Percentiles rank a stretch among this genome's conserved stretches.
Evolutionary conservation across 2,329 filamentous ascomycete species (phyloP).

Genomic region (Trichophyton mentagrophytes): DNA sequence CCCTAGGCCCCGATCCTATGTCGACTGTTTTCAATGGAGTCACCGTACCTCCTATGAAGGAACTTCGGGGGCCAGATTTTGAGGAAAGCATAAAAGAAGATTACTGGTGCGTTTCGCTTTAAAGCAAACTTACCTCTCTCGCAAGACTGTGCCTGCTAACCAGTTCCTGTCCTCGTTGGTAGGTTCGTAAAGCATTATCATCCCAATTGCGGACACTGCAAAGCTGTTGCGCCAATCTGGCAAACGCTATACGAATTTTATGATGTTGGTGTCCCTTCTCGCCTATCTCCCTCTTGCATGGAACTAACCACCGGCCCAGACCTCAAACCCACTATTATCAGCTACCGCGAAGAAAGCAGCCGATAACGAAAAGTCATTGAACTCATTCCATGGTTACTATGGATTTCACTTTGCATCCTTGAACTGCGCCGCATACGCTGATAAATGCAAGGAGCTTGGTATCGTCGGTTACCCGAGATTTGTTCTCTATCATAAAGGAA

Average conservation of each 20-base stretch:
- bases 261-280: constrained; percentile 30
- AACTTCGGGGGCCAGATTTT: constrained; percentile 37
- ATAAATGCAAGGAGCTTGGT: constrained; percentile 58
- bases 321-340: constrained; percentile 56
- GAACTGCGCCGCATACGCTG: constrained; percentile 73
- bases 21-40: constrained; percentile 40
- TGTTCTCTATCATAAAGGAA: constrained; percentile 66
- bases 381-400: constrained; percentile 69
- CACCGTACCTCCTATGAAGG: constrained; percentile 39
- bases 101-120: constrained; percentile 33
- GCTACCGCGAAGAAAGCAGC: constrained; percentile 36
- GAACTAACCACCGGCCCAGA: constrained; percentile 39
- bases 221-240: constrained; percentile 65
- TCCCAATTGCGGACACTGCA: constrained; percentile 55
- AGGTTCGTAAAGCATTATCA: constrained; percentile 44
- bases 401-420: constrained; percentile 77
- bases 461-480: constrained; percentile 65
- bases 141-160: neutral
- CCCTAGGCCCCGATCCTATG: constrained; percentile 12
- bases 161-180: constrained; percentile 10
- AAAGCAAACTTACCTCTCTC: neutral
- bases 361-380: constrained; percentile 40
- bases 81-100: constrained; percentile 38
- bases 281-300: neutral
- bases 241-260: constrained; percentile 95